Evolutionary conservation across 1,139 yeast genomes (phyloP).

Genomic region (Blastobotrys indianensis): DNA sequence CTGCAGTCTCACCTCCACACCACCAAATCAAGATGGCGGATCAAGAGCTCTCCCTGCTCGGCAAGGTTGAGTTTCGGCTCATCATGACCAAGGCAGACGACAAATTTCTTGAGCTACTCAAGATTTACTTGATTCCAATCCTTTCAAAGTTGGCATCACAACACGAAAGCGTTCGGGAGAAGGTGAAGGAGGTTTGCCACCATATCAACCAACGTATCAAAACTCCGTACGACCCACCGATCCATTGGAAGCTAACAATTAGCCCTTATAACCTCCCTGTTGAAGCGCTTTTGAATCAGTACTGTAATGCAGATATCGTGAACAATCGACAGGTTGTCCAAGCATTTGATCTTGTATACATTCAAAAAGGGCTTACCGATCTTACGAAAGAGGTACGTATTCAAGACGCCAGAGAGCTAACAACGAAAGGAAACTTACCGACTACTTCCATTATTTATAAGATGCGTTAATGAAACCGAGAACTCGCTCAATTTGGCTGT

Average conservation of each 20-base stretch:
- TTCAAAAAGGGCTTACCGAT: conserved; percentile 56
- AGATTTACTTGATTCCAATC: conserved; percentile 67
- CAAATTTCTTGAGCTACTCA: conserved; percentile 57
- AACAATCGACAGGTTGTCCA: conserved; percentile 47
- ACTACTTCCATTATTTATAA: conserved; percentile 4
- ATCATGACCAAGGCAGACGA: conserved; percentile 68
- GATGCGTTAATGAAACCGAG: neutral
- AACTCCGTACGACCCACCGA: conserved; percentile 34
- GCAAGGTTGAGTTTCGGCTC: conserved; percentile 67
- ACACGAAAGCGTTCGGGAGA: conserved; percentile 58
- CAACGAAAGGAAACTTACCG: neutral
- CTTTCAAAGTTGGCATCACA: conserved; percentile 73
- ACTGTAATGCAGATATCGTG: conserved; percentile 47
- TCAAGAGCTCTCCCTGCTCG: conserved; percentile 32
- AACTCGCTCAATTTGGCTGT: conserved; percentile 44
- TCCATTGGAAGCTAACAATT: conserved; percentile 14
- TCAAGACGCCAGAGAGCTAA: neutral
- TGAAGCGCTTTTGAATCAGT: conserved; percentile 56
- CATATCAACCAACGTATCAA: conserved; percentile 63
- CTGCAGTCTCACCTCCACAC: neutral
- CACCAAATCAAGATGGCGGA: conserved; percentile 20
- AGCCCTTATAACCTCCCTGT: conserved; percentile 52
- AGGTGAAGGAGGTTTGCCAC: conserved; percentile 61
- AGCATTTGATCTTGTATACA: conserved; percentile 59
- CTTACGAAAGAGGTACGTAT: conserved; percentile 17